Evolutionary conservation across 805 yeast species (phyloP).

Genomic region (Yarrowia keelungensis): DNA sequence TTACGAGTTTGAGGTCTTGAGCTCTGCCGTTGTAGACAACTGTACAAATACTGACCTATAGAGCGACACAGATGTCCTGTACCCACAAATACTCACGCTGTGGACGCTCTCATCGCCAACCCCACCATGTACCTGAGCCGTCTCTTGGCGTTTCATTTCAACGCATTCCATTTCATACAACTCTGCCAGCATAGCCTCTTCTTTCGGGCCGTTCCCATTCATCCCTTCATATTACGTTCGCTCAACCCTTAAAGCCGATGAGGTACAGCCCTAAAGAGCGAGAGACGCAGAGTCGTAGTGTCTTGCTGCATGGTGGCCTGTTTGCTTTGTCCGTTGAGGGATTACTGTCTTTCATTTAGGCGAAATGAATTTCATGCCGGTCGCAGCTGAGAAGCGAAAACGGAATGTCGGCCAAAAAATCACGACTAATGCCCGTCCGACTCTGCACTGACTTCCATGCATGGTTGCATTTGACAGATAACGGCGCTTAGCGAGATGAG

Average conservation of each 20-base stretch:
- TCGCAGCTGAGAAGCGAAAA: not conserved
- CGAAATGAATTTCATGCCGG: not conserved
- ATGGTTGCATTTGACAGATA: conserved; percentile 12
- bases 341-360: not conserved
- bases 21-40: too few species aligned
- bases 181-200: not conserved
- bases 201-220: too few species aligned
- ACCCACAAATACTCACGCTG: too few species aligned
- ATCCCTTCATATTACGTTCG: not conserved
- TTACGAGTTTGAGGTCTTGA: too few species aligned
- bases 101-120: too few species aligned
- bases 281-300: not conserved
- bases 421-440: not conserved
- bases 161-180: too few species aligned
- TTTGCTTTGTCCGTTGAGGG: not conserved
- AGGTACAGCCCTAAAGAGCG: not conserved
- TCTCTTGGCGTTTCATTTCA: too few species aligned
- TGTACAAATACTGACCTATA: too few species aligned
- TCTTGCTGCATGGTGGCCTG: not conserved
- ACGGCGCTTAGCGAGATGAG: not conserved
- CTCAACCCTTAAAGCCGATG: not conserved
- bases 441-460: not conserved
- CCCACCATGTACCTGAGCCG: too few species aligned
- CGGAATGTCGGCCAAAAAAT: not conserved
- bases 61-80: too few species aligned